Evolutionary conservation across 805 yeast species (phyloP).

Genomic region (Candida alai): DNA sequence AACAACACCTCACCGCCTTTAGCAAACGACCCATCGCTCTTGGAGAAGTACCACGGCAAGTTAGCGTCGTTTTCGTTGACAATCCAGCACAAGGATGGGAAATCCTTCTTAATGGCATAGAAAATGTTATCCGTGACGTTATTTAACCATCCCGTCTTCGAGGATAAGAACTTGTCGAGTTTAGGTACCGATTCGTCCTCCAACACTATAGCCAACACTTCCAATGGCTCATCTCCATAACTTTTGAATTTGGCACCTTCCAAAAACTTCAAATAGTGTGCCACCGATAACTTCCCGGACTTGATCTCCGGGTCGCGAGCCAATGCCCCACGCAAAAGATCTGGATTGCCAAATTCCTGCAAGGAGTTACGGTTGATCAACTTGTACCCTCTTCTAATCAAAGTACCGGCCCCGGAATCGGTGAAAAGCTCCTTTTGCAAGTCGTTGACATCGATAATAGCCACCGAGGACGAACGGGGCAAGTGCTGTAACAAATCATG

Average conservation of each 20-base stretch:
- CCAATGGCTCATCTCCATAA: conserved; percentile 94
- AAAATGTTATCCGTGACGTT: conserved; percentile 95
- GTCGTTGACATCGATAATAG: conserved; percentile 92
- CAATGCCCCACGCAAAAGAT: conserved; percentile 70
- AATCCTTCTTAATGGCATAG: conserved; percentile 73
- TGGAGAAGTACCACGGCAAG: conserved; percentile 85
- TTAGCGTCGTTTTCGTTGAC: conserved; percentile 88
- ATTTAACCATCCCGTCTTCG: conserved; percentile 94
- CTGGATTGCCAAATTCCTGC: conserved; percentile 68
- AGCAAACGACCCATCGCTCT: conserved; percentile 90
- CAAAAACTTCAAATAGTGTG: conserved; percentile 73
- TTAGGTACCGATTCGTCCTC: conserved; percentile 53
- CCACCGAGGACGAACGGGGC: conserved; percentile 97
- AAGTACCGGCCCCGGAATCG: conserved; percentile 98
- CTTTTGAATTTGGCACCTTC: conserved; percentile 63
- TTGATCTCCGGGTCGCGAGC: conserved; percentile 72
- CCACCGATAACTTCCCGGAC: conserved; percentile 68
- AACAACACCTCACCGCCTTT: conserved; percentile 86
- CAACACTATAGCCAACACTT: conserved; percentile 83
- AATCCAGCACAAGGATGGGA: conserved; percentile 75
- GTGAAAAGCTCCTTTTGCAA: conserved; percentile 96
- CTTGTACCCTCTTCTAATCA: conserved; percentile 96
- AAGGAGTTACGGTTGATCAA: conserved; percentile 67
- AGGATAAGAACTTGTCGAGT: conserved; percentile 80
- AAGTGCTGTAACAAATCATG: conserved; percentile 88